These are phyloP conservation scores for Ascosphaera aggregata DNA, from an alignment of 2,329 filamentous ascomycete genomes.

Conservation along the genomic window DNA sequence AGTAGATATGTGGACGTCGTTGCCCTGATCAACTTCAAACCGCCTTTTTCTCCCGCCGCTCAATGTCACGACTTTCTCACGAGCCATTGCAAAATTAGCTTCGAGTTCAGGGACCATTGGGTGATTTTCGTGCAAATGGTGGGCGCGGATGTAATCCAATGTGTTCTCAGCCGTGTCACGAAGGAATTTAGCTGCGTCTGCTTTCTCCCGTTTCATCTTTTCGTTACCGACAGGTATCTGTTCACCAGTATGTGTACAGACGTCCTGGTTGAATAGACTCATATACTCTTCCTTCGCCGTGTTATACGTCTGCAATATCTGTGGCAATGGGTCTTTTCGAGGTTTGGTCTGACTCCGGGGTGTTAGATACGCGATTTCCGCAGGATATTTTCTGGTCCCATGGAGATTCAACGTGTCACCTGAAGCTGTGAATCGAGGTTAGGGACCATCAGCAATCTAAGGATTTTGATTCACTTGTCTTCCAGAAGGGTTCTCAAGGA, in stretches of 20 bases:
- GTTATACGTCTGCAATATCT: constrained; percentile 12
- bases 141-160: constrained; percentile 12
- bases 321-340: constrained; percentile 7
- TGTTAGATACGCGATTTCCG: background rate
- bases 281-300: constrained; percentile 17
- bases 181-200: constrained; percentile 16
- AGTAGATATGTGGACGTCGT: background rate
- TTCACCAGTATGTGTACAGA: too few relatives aligned
- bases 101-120: constrained; percentile 13
- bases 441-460: background rate
- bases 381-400: background rate
- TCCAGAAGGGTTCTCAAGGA: too few relatives aligned
- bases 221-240: too few relatives aligned
- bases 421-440: background rate
- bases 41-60: constrained; percentile 15
- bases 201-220: too few relatives aligned
- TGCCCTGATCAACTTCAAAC: background rate
- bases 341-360: background rate
- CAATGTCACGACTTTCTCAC: constrained; percentile 14
- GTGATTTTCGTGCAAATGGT: constrained; percentile 8
- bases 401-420: background rate
- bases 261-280: constrained; percentile 7
- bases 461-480: too few relatives aligned
- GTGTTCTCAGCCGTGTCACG: constrained; percentile 22
- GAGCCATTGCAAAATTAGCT: constrained; percentile 12